A percentile compares a stretch with the other conserved stretches of the same genome.
Conservation (phyloP, 2,329 filamentous ascomycete species). For the Tolypocladium tundrense region DNA sequence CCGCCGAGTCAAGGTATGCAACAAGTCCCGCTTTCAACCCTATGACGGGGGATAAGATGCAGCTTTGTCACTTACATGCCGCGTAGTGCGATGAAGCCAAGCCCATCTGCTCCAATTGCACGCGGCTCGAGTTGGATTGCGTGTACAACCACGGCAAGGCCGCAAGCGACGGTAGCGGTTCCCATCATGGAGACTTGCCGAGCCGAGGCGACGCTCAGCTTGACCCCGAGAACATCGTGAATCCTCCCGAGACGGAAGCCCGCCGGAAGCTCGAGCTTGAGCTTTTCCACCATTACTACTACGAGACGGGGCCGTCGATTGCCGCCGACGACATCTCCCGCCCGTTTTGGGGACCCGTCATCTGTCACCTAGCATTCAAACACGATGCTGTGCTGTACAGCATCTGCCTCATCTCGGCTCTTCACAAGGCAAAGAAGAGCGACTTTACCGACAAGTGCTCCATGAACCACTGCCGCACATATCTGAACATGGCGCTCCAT, state of each 20-base stretch:
- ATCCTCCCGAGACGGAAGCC: neutral
- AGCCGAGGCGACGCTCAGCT: neutral
- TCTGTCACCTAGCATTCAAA: neutral
- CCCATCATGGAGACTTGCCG: neutral
- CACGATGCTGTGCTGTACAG: neutral
- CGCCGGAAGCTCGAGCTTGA: neutral
- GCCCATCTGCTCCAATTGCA: neutral
- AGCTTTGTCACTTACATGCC: neutral
- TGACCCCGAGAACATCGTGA: neutral
- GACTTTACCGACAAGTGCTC: neutral
- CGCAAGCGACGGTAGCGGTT: neutral
- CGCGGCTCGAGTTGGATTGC: neutral
- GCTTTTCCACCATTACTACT: neutral
- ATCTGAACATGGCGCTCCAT: neutral
- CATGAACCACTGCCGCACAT: neutral
- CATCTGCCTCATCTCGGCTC: neutral
- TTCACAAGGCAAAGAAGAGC: neutral
- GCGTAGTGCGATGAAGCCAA: neutral
- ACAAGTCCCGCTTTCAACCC: neutral
- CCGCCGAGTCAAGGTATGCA: slow-evolving; percentile 11
- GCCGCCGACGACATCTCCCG: neutral
- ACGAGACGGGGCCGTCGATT: neutral
- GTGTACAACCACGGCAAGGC: neutral
- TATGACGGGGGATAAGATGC: neutral
- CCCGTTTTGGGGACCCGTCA: neutral